Conservation (phyloP, 2,329 filamentous ascomycete genomes). For the Aplosporella prunicola region DNA sequence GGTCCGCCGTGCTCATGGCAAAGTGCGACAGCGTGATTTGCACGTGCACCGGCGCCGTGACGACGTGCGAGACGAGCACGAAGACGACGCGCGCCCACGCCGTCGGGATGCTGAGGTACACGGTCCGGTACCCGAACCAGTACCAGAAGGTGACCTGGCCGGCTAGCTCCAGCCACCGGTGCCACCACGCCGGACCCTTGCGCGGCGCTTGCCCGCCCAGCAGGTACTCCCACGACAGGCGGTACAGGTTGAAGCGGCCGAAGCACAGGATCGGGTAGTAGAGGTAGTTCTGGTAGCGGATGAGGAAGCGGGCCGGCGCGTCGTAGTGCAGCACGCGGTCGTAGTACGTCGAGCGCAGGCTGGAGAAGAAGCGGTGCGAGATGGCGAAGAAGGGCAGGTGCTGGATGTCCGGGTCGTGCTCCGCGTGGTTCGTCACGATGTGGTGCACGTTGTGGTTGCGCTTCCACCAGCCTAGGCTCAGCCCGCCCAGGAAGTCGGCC, state of each 20-base stretch:
- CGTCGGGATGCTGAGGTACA: constrained; percentile 51
- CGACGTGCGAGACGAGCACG: constrained; percentile 53
- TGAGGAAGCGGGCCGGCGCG: constrained; percentile 47
- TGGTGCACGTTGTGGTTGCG: constrained; percentile 93
- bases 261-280: constrained; percentile 61
- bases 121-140: constrained; percentile 56
- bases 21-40: constrained; percentile 66
- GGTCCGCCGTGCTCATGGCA: constrained; percentile 59
- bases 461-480: constrained; percentile 97
- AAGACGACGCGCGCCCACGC: constrained; percentile 51
- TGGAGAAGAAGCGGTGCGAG: constrained; percentile 55
- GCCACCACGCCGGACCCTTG: constrained; percentile 57
- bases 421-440: constrained; percentile 87
- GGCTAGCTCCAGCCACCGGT: constrained; percentile 54
- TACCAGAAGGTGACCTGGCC: constrained; percentile 59
- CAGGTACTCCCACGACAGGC: constrained; percentile 57
- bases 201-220: constrained; percentile 44
- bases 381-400: constrained; percentile 62
- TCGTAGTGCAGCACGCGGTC: constrained; percentile 57
- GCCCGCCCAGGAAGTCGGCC: constrained; percentile 77
- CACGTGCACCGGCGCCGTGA: constrained; percentile 60
- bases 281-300: constrained; percentile 54
- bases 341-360: constrained; percentile 56
- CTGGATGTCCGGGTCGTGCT: constrained; percentile 91
- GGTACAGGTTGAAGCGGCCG: constrained; percentile 64